These are phyloP conservation scores for Chalciporus sp. DNA, from an alignment of 1,284 basidiomycete genomes.

Conservation along the genomic window DNA sequence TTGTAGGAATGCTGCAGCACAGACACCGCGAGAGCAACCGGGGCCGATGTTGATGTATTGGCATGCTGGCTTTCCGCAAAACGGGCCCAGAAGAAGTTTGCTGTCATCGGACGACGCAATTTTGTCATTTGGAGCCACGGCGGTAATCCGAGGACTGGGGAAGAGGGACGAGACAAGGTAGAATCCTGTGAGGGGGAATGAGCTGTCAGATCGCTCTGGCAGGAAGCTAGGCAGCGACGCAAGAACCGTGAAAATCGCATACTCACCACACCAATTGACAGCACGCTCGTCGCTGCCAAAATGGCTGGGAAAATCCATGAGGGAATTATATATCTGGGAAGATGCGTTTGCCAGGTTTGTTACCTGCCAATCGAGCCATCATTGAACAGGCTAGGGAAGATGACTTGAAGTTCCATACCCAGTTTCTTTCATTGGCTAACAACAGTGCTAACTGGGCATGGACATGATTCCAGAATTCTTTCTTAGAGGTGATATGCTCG, in stretches of 20 bases:
- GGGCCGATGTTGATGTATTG: slow-evolving; percentile 70
- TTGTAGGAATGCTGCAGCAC: slow-evolving; percentile 73
- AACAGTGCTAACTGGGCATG: slow-evolving; percentile 62
- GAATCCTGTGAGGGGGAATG: slow-evolving; percentile 61
- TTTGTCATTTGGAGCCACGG: slow-evolving; percentile 14
- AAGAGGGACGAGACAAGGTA: slow-evolving; percentile 73
- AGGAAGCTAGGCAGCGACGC: background rate
- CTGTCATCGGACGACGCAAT: slow-evolving; percentile 17
- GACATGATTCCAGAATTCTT: slow-evolving; percentile 79
- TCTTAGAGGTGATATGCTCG: slow-evolving; percentile 62
- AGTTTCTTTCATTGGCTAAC: slow-evolving; percentile 69
- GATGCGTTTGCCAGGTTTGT: slow-evolving; percentile 86
- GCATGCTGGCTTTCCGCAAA: slow-evolving; percentile 88
- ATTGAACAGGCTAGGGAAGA: background rate
- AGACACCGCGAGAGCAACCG: slow-evolving; percentile 71
- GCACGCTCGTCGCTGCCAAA: slow-evolving; percentile 67
- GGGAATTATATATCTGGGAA: slow-evolving; percentile 76
- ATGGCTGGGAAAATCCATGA: slow-evolving; percentile 63
- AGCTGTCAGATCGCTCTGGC: background rate
- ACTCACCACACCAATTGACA: slow-evolving; percentile 87
- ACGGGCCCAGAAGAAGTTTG: slow-evolving; percentile 75
- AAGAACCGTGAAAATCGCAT: background rate
- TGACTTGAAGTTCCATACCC: slow-evolving; percentile 52
- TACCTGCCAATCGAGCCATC: slow-evolving; percentile 47
- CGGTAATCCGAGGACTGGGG: slow-evolving; percentile 46